Evolutionary conservation across 2,329 filamentous ascomycete species (phyloP), one percentile per base, ranked within the genome.

Genomic region (Fusarium pseudograminearum): DNA sequence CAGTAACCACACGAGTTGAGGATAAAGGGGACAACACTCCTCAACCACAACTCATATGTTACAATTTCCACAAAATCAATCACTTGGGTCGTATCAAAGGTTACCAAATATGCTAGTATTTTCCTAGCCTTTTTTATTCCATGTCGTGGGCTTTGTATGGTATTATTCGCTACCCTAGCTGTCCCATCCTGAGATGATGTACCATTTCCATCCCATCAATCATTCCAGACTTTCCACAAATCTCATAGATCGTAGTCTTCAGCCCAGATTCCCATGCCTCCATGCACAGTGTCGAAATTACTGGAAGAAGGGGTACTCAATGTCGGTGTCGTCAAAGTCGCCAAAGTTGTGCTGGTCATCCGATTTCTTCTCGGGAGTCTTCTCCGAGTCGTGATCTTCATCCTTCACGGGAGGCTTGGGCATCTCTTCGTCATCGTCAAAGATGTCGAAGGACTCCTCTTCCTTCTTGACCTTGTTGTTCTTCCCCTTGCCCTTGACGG

Each of bases 391-490:
- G 5, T 61, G 64, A 18, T 62, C 52, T 56, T 76, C 72, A 2
- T 48, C 33, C 51, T 76, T 75, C 46, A 67, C 30, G 3, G 42
- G 8, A n/a, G 61, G 31, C 28, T 59, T 62, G 7, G 54, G 30
- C 15, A 71, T 30, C 7, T 71, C 70, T 4, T 74, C 68, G 7
- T 70, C 66, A 4, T 69, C 61, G 3, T 67, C 61, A 16, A 33
- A 61, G 31, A 28, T 42, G 3, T 54, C 55, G 3, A 63, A 47
- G 9, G 48, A 40, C 7, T 70, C 22, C 6, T 72, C 60, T 18
- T 78, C 72, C 57, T 73, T 71, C 68, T 74, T 75, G 44, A 68
- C 57, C 54, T 73, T 76, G 59, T 52, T 51, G 15, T 61, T 44
- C 34, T 65, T 65, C 4, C 57, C 58, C 46, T 70, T 75, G 16